Evolutionary conservation across 805 yeast genomes (phyloP).

Genomic region (Candida maesae): DNA sequence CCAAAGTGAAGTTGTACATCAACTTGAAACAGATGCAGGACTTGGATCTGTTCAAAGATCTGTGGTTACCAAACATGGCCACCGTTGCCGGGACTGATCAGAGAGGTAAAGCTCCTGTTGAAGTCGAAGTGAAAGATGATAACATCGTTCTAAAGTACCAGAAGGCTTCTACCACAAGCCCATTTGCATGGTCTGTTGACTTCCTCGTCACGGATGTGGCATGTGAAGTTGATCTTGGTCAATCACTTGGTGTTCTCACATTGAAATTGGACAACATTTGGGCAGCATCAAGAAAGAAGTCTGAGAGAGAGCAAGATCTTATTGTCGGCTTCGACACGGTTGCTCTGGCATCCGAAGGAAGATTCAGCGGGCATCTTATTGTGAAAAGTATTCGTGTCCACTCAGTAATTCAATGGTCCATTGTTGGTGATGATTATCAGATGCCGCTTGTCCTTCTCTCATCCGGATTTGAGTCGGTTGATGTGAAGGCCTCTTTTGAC

Average conservation of each 20-base stretch:
- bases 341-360: constrained; percentile 58
- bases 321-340: constrained; percentile 55
- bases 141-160: constrained; percentile 43
- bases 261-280: constrained; percentile 57
- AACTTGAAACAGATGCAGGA: constrained; percentile 87
- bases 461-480: constrained; percentile 51
- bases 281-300: constrained; percentile 63
- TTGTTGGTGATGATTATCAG: constrained; percentile 38
- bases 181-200: constrained; percentile 73
- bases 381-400: constrained; percentile 49
- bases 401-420: constrained; percentile 71
- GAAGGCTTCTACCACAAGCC: constrained; percentile 56
- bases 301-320: constrained; percentile 69
- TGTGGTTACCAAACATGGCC: constrained; percentile 57
- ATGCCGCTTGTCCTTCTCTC: constrained; percentile 68
- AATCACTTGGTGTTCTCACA: constrained; percentile 67
- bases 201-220: constrained; percentile 48
- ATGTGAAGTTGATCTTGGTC: constrained; percentile 73
- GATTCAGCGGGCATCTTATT: constrained; percentile 69
- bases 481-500: constrained; percentile 69
- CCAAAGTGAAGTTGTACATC: constrained; percentile 56
- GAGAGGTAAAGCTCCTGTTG: constrained; percentile 22
- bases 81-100: constrained; percentile 5
- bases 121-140: constrained; percentile 4
- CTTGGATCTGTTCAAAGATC: constrained; percentile 72